phyloP scores from a whole-genome alignment of 164 flowering plant species.

The Houttuynia cordata region DNA sequence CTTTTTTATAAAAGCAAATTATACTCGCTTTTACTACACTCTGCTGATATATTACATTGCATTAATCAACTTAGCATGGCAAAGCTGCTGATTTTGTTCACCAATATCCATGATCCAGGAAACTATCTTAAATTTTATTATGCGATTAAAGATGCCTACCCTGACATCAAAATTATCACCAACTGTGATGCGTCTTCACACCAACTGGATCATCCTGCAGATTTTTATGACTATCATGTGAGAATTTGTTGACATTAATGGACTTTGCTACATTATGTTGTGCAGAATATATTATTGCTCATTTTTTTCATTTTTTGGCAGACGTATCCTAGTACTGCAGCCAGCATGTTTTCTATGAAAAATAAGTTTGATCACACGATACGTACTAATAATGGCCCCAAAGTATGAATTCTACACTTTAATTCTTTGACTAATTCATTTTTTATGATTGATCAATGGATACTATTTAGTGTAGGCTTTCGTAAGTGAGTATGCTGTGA shows the following conservation, averaged over 20 bases:
- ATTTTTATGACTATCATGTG: constrained; percentile 91
- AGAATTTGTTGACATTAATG: constrained; percentile 3
- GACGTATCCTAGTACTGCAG: constrained; percentile 53
- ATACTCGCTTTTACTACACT: not conserved
- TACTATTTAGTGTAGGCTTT: constrained; percentile 48
- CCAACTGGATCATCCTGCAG: constrained; percentile 81
- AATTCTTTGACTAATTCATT: not conserved
- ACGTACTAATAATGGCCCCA: constrained; percentile 53
- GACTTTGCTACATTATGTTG: not conserved
- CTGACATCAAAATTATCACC: constrained; percentile 73
- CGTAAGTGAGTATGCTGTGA: constrained; percentile 98
- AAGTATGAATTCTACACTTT: constrained; percentile 31
- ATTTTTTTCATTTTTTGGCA: constrained; percentile 11
- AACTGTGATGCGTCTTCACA: constrained; percentile 79
- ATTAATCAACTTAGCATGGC: not conserved
- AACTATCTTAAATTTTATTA: constrained; percentile 72
- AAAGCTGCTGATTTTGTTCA: not conserved
- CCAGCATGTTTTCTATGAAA: constrained; percentile 34
- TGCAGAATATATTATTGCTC: not conserved
- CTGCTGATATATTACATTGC: not conserved
- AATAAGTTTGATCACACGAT: constrained; percentile 44
- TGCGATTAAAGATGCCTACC: constrained; percentile 59
- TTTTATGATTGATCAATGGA: not conserved
- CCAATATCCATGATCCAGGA: constrained; percentile 28
- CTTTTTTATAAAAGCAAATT: too few species aligned